phyloP scores from a whole-genome alignment of 2,329 filamentous ascomycete genomes.

The Colletotrichum chrysophilum region DNA sequence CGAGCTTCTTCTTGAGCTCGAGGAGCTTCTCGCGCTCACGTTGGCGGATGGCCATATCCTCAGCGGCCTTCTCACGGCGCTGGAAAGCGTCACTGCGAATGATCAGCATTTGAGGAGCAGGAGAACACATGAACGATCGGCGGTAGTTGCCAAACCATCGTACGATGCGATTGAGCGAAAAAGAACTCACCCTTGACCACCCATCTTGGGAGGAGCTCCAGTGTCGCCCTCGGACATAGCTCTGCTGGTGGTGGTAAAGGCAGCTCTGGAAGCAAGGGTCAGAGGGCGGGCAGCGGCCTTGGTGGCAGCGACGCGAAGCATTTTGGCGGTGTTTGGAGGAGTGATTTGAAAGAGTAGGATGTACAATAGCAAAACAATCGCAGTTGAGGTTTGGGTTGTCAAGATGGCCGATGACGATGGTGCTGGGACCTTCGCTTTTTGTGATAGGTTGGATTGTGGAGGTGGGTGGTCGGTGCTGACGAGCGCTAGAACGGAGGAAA shows the following conservation, averaged over 20 bases:
- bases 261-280: conserved; percentile 52
- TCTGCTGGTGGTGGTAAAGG: conserved; percentile 68
- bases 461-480: conserved; percentile 5
- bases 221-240: conserved; percentile 75
- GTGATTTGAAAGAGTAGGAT: conserved; percentile 7
- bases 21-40: conserved; percentile 91
- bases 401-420: conserved; percentile 17
- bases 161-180: neutral
- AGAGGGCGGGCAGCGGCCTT: conserved; percentile 60
- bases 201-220: conserved; percentile 61
- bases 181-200: conserved; percentile 56
- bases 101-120: neutral
- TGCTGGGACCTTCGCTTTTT: conserved; percentile 9
- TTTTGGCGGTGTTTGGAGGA: conserved; percentile 39
- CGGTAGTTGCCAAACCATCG: neutral
- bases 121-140: neutral
- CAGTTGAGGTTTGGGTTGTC: neutral
- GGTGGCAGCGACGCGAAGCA: conserved; percentile 71
- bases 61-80: conserved; percentile 85
- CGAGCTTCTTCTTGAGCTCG: conserved; percentile 75
- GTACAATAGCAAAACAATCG: neutral
- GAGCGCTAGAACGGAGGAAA: neutral
- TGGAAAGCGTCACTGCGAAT: conserved; percentile 86
- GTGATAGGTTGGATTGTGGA: conserved; percentile 19
- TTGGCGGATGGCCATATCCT: conserved; percentile 83